Percentiles rank a stretch among this genome's conserved stretches.
These are phyloP conservation scores for Byssochlamys sp. DNA, from an alignment of 2,329 filamentous ascomycete genomes.

Conservation along the genomic window DNA sequence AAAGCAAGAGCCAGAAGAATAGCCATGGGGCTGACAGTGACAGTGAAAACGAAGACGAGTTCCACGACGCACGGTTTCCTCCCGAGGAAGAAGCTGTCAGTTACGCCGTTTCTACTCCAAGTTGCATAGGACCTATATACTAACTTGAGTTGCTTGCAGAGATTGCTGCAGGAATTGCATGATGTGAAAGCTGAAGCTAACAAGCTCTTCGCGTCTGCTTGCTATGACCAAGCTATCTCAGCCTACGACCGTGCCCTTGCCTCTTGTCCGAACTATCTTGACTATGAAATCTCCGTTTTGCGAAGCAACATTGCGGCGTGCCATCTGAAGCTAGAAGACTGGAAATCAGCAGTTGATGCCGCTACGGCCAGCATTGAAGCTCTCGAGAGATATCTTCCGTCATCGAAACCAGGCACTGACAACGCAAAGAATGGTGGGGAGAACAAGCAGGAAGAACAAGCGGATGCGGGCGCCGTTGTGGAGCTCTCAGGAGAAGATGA, in stretches of 20 bases:
- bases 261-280: constrained; percentile 71
- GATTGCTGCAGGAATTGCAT: constrained; percentile 62
- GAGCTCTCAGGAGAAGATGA: constrained; percentile 40
- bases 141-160: constrained; percentile 32
- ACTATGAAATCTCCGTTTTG: constrained; percentile 79
- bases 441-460: constrained; percentile 20
- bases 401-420: constrained; percentile 40
- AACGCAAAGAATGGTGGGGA: constrained; percentile 20
- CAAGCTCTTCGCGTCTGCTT: constrained; percentile 60
- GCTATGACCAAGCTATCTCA: constrained; percentile 68
- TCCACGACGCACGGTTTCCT: constrained; percentile 36
- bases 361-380: constrained; percentile 65
- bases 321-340: constrained; percentile 72
- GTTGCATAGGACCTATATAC: constrained; percentile 4
- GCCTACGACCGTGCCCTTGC: constrained; percentile 73
- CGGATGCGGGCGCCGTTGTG: constrained; percentile 27
- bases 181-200: constrained; percentile 68
- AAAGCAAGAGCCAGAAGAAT: constrained; percentile 1
- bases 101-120: constrained; percentile 3
- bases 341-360: constrained; percentile 68
- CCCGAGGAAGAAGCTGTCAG: constrained; percentile 40
- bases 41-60: constrained; percentile 30
- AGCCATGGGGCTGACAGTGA: constrained; percentile 14
- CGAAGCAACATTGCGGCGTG: constrained; percentile 84
- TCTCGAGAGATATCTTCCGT: constrained; percentile 41